Base-by-base conservation (phyloP, 345 rosid genomes). In the Eucalyptus marginata region DNA sequence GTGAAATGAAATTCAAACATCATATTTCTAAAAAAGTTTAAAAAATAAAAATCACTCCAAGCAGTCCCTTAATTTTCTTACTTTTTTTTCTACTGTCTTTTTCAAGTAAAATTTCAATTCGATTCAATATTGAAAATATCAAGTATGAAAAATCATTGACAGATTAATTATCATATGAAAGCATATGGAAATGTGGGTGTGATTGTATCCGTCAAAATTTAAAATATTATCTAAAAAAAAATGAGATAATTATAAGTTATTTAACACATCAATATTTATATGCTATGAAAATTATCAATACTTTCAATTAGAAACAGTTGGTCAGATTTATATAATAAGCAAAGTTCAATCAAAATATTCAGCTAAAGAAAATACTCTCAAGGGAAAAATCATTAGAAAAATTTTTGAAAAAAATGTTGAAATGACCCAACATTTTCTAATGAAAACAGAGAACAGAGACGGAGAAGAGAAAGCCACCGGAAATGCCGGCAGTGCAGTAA, bases 401-500 rank as follows among this genome's bases (percentile, higher is more conserved):
- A 0, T 0, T 52, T 52, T 20, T 52, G 58, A 15, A 14, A 40
- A 12, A 76, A 36, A 36, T 36, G 15, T 71, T 6, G 29, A 40
- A 76, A 20, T 10, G 84, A 20, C 84, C 29, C 27, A 76, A 40
- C 3, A 36, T 36, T 76, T 40, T 20, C 14, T 6, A 20, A 36
- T 1, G 47, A 76, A 80, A 88, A 14, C 36, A 14, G 86, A 47
- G 20, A 14, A 50, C 22, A 25, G 22, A n/a, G 89, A 24, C 44
- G 83, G 10, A 43, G 49, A 40, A 18, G 54, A 51, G 10, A 49
- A 49, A 68, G 89, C 58, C 27, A 92, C 94, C 93, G 1, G 93
- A 93, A 66, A 93, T 92, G 66, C 94, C 94, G 76, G 93, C 94
- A 17, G 94, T 93, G 91, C 94, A 93, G 92, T 93, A 92, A 46